Evolutionary conservation across 208 protist species (phyloP).

Genomic region (Leishmania major): DNA sequence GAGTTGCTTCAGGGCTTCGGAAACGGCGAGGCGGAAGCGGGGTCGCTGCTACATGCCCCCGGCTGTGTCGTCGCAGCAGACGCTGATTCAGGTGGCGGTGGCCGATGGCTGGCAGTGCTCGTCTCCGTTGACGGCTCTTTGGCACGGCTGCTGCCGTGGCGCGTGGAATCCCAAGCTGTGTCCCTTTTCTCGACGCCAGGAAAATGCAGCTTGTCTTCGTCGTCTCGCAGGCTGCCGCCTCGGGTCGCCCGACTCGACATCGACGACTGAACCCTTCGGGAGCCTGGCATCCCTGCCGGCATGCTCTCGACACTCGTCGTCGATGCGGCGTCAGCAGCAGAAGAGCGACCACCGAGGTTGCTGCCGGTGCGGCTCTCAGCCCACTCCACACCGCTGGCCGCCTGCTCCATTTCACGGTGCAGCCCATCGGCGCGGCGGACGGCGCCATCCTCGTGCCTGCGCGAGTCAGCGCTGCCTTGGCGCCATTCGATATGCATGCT

Average conservation of each 20-base stretch:
- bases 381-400: slow-evolving; percentile 2
- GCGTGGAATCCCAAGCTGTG: neutral
- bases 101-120: neutral
- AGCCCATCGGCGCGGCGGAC: neutral
- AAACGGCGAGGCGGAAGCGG: neutral
- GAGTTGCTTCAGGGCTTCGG: neutral
- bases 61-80: neutral
- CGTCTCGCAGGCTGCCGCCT: slow-evolving; percentile 2
- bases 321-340: neutral
- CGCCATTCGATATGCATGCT: slow-evolving; percentile 70
- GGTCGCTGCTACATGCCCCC: neutral
- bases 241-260: neutral
- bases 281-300: slow-evolving; percentile 30
- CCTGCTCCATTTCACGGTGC: slow-evolving; percentile 16
- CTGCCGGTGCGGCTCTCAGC: neutral
- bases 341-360: neutral
- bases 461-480: slow-evolving; percentile 12
- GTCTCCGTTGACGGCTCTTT: neutral
- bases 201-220: slow-evolving; percentile 45
- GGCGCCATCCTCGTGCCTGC: neutral
- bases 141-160: neutral
- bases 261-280: slow-evolving; percentile 4
- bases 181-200: neutral
- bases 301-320: neutral
- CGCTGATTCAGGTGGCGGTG: neutral